These are phyloP conservation scores for Lasiosphaeria ovina DNA, from an alignment of 495 filamentous ascomycete genomes.

Conservation along the genomic window DNA sequence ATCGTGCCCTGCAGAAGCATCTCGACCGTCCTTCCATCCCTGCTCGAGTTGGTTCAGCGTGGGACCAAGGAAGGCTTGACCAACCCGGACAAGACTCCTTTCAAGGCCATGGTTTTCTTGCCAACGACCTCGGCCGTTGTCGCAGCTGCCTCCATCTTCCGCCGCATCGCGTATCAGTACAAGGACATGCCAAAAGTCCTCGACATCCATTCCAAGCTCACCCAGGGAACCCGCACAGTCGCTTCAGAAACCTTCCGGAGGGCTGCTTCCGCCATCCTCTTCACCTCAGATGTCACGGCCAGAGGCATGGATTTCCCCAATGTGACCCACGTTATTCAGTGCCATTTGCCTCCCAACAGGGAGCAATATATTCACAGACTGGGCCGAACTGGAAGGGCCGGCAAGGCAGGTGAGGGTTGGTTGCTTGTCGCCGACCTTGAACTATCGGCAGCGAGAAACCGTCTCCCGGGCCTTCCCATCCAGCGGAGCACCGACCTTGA, in stretches of 20 bases:
- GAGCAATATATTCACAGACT: constrained; percentile 90
- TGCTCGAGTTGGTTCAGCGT: constrained; percentile 70
- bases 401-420: constrained; percentile 78
- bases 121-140: constrained; percentile 70
- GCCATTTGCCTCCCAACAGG: constrained; percentile 65
- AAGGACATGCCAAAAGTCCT: constrained; percentile 43
- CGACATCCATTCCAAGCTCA: constrained; percentile 77
- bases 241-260: constrained; percentile 70
- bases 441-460: constrained; percentile 41
- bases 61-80: constrained; percentile 42
- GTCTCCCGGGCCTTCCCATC: constrained; percentile 66
- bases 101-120: constrained; percentile 94
- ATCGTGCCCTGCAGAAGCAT: constrained; percentile 60
- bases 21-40: constrained; percentile 72
- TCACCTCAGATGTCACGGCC: constrained; percentile 92
- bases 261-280: constrained; percentile 64
- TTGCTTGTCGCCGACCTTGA: constrained; percentile 66
- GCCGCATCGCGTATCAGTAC: constrained; percentile 40
- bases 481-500: constrained; percentile 47
- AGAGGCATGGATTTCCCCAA: constrained; percentile 97
- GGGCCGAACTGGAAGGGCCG: constrained; percentile 69
- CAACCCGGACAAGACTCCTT: constrained; percentile 52
- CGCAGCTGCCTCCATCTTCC: constrained; percentile 61
- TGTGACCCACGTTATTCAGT: constrained; percentile 85
- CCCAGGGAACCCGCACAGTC: constrained; percentile 63